Evolutionary conservation across 2,329 filamentous ascomycete species (phyloP).

Genomic region (Chaetothyriales sp.): DNA sequence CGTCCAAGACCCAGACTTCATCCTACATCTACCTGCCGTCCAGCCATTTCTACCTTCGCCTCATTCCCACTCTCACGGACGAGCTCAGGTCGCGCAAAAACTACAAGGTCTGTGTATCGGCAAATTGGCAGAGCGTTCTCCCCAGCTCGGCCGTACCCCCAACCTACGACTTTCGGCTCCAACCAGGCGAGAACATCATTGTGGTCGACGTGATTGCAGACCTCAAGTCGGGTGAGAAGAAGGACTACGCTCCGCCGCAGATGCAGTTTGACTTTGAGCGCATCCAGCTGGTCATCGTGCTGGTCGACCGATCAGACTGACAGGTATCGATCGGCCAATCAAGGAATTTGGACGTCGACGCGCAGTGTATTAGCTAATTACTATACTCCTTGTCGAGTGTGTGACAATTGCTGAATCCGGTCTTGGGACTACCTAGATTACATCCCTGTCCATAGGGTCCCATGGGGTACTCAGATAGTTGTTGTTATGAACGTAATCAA

Average conservation of each 20-base stretch:
- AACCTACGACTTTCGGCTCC: slow-evolving; percentile 61
- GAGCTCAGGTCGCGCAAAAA: slow-evolving; percentile 9
- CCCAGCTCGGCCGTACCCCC: slow-evolving; percentile 37
- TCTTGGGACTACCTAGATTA: not conserved
- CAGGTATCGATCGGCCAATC: not conserved
- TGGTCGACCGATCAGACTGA: slow-evolving; percentile 9
- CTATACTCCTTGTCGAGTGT: not conserved
- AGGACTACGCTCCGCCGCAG: slow-evolving; percentile 39
- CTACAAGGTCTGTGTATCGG: slow-evolving; percentile 11
- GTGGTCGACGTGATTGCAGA: slow-evolving; percentile 66
- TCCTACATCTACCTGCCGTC: slow-evolving; percentile 56
- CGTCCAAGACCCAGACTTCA: slow-evolving; percentile 55
- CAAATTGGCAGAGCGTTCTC: slow-evolving; percentile 5
- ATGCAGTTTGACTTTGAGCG: slow-evolving; percentile 64
- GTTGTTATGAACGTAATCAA: too few relatives aligned
- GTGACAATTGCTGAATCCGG: too few relatives aligned
- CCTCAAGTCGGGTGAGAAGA: slow-evolving; percentile 42
- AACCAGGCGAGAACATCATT: slow-evolving; percentile 61
- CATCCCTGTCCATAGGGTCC: not conserved
- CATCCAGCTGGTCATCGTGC: slow-evolving; percentile 26
- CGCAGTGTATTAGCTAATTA: not conserved
- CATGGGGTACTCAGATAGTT: too few relatives aligned
- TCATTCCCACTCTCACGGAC: slow-evolving; percentile 26
- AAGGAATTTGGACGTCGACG: not conserved
- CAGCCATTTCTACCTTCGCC: slow-evolving; percentile 56